Evolutionary conservation across 2,329 filamentous ascomycete species (phyloP).

Genomic region (Fusarium ramigenum): DNA sequence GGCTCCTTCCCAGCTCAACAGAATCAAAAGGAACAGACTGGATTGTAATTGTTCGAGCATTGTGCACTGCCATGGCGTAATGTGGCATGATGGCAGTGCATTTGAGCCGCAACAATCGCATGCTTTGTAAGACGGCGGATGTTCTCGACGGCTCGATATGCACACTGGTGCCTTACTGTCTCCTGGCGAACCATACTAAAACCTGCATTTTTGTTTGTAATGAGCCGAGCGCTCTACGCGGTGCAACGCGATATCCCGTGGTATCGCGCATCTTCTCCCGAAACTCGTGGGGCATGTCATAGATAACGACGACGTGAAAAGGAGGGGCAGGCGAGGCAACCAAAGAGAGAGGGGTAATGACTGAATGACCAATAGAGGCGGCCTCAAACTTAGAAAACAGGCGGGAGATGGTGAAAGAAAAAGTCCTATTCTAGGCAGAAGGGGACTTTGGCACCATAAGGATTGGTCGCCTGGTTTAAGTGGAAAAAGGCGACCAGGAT

Average conservation of each 20-base stretch:
- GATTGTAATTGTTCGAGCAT: background rate
- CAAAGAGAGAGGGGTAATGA: slow-evolving; percentile 16
- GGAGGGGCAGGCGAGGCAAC: slow-evolving; percentile 30
- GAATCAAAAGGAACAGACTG: background rate
- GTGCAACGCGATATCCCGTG: slow-evolving; percentile 35
- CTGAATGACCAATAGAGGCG: slow-evolving; percentile 16
- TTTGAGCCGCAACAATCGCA: slow-evolving; percentile 7
- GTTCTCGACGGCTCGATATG: slow-evolving; percentile 3
- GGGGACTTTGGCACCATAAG: slow-evolving; percentile 22
- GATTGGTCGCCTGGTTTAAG: slow-evolving; percentile 31
- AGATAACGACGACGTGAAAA: slow-evolving; percentile 12
- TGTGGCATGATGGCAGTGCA: slow-evolving; percentile 23
- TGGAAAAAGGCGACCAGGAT: slow-evolving; percentile 21
- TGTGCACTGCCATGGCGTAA: slow-evolving; percentile 13
- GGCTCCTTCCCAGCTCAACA: background rate
- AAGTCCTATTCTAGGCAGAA: slow-evolving; percentile 38
- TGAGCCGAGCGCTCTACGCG: slow-evolving; percentile 8
- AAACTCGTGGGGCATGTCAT: slow-evolving; percentile 11
- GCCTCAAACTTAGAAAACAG: slow-evolving; percentile 27
- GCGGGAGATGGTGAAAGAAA: background rate
- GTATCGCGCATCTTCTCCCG: slow-evolving; percentile 22
- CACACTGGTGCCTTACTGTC: slow-evolving; percentile 20
- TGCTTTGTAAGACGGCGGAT: slow-evolving; percentile 8
- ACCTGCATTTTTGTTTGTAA: background rate
- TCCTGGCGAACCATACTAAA: slow-evolving; percentile 10